Percentiles rank a stretch among this genome's conserved stretches.
These are phyloP conservation scores for Ophiostoma australiae DNA, from an alignment of 2,329 filamentous ascomycete genomes.

Conservation along the genomic window DNA sequence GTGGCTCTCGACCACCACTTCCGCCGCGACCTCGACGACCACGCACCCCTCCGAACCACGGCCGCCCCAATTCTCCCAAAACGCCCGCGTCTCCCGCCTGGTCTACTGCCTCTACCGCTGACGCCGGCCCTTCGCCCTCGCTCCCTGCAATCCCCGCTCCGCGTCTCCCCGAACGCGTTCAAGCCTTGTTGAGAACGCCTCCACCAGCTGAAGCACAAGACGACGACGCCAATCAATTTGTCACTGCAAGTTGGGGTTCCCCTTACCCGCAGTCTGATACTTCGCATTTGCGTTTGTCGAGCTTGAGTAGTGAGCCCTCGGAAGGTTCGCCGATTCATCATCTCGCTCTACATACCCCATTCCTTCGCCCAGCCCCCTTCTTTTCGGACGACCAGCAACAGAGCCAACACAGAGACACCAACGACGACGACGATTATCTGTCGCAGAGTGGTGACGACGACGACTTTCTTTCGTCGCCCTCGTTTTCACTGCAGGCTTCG, in stretches of 20 bases:
- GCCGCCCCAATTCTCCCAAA: conserved; percentile 46
- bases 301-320: conserved; percentile 54
- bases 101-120: conserved; percentile 58
- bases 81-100: conserved; percentile 48
- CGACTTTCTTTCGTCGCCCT: conserved; percentile 27
- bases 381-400: conserved; percentile 38
- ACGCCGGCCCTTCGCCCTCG: conserved; percentile 53
- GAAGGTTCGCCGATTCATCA: conserved; percentile 58
- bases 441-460: conserved; percentile 5
- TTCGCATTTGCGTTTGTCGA: conserved; percentile 45
- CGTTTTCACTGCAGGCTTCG: conserved; percentile 25
- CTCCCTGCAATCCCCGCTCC: conserved; percentile 56
- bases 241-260: conserved; percentile 84
- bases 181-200: conserved; percentile 53
- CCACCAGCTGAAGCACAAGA: conserved; percentile 34
- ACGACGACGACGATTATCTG: conserved; percentile 33
- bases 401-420: conserved; percentile 32
- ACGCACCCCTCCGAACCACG: conserved; percentile 37
- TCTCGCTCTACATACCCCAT: conserved; percentile 58
- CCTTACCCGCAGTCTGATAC: conserved; percentile 69
- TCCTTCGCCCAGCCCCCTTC: conserved; percentile 53
- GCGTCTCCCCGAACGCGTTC: conserved; percentile 52
- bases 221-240: conserved; percentile 44
- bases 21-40: conserved; percentile 29
- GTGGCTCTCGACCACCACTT: conserved; percentile 34